Conservation (phyloP, 352 stramenopile species). For the Blastocystis sp. region DNA sequence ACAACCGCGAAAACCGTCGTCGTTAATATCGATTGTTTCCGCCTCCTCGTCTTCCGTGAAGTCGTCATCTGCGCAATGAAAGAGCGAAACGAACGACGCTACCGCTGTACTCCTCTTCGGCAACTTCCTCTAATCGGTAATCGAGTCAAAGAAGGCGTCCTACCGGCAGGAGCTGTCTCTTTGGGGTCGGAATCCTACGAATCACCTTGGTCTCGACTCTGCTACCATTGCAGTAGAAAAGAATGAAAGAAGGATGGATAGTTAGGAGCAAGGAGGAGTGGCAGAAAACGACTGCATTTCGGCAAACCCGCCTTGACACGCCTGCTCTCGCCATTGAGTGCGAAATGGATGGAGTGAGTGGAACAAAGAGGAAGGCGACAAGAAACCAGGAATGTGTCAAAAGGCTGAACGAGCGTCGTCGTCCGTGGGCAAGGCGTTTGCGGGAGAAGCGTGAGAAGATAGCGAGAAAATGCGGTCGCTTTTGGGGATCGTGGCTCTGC, state of each 20-base stretch:
- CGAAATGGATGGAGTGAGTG: too few species aligned
- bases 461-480: slow-evolving; percentile 55
- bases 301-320: too few species aligned
- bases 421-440: slow-evolving; percentile 25
- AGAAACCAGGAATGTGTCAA: too few species aligned
- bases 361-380: too few species aligned
- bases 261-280: background rate
- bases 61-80: background rate
- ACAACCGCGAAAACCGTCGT: background rate
- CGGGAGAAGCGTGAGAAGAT: slow-evolving; percentile 53
- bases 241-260: background rate
- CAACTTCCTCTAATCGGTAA: background rate
- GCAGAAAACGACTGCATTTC: background rate
- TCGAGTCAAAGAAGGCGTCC: background rate
- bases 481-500: background rate
- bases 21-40: slow-evolving; percentile 38
- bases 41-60: slow-evolving; percentile 25
- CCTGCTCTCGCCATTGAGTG: too few species aligned
- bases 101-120: background rate
- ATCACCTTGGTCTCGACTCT: background rate
- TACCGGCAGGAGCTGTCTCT: background rate
- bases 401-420: slow-evolving; percentile 39
- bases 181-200: background rate
- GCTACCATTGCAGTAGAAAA: background rate
- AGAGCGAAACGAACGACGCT: background rate